phyloP scores from a whole-genome alignment of 2,329 filamentous ascomycete genomes.

The Tolypocladium tropicale region DNA sequence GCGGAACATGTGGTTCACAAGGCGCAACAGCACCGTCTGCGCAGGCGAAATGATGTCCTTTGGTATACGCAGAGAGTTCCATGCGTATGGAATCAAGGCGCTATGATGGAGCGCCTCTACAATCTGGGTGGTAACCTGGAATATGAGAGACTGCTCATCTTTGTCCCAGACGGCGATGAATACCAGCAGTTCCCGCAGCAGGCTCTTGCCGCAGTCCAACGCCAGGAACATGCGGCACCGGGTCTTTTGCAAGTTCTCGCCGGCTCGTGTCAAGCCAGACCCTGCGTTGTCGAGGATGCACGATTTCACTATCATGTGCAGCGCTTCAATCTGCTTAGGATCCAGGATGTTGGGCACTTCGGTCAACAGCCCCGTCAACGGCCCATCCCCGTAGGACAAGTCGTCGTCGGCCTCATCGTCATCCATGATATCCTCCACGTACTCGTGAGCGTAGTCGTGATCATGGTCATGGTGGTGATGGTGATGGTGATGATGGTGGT shows the following conservation, averaged over 20 bases:
- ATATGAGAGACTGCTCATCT: constrained; percentile 85
- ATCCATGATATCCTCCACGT: constrained; percentile 48
- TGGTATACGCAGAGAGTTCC: constrained; percentile 80
- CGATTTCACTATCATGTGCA: constrained; percentile 96
- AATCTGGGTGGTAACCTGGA: constrained; percentile 93
- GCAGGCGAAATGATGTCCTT: constrained; percentile 96
- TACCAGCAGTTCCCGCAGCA: constrained; percentile 82
- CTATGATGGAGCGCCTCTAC: constrained; percentile 87
- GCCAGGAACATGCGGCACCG: constrained; percentile 83
- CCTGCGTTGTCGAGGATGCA: constrained; percentile 80
- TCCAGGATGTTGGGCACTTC: constrained; percentile 92
- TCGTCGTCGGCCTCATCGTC: constrained; percentile 64
- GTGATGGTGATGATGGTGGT: constrained; percentile 15
- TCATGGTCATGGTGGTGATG: constrained; percentile 22
- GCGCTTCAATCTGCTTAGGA: constrained; percentile 87
- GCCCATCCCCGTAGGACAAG: constrained; percentile 69
- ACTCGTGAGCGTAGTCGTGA: constrained; percentile 30
- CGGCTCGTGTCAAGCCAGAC: constrained; percentile 53
- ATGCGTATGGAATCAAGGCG: constrained; percentile 82
- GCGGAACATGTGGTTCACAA: constrained; percentile 83
- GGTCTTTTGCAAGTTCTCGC: constrained; percentile 81
- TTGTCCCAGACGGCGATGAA: constrained; percentile 98
- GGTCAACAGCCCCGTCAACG: constrained; percentile 74
- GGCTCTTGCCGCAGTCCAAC: constrained; percentile 80
- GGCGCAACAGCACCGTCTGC: constrained; percentile 83